Evolutionary conservation across 176 grass and related monocot species (phyloP).

Genomic region (Saccharum spontaneum): DNA sequence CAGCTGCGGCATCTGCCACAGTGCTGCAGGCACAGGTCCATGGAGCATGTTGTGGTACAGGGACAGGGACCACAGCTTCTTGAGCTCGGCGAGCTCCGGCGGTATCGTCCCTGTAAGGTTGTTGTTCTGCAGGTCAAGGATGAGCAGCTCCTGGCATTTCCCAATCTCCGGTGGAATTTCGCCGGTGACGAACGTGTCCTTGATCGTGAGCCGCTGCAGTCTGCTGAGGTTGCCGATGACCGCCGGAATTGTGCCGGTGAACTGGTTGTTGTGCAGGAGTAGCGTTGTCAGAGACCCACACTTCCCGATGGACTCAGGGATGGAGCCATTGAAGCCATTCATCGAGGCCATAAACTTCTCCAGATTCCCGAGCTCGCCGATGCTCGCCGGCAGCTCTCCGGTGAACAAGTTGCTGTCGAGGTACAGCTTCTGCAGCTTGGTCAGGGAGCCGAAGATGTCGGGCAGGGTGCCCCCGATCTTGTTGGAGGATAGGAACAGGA

Average conservation of each 20-base stretch:
- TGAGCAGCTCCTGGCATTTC: slow-evolving; percentile 34
- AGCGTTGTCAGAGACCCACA: slow-evolving; percentile 39
- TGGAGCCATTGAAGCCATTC: slow-evolving; percentile 41
- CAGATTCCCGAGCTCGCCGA: slow-evolving; percentile 35
- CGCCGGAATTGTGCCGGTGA: slow-evolving; percentile 39
- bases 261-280: slow-evolving; percentile 30
- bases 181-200: neutral
- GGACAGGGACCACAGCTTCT: slow-evolving; percentile 8
- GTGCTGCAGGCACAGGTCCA: slow-evolving; percentile 31
- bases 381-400: slow-evolving; percentile 47
- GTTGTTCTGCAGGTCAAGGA: slow-evolving; percentile 45
- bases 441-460: slow-evolving; percentile 45
- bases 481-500: slow-evolving; percentile 39
- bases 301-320: slow-evolving; percentile 39
- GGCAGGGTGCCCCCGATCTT: slow-evolving; percentile 34
- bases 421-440: slow-evolving; percentile 26
- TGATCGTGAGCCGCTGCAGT: slow-evolving; percentile 38
- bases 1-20: slow-evolving; percentile 50
- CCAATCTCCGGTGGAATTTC: slow-evolving; percentile 28
- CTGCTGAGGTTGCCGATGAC: slow-evolving; percentile 43
- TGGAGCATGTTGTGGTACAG: slow-evolving; percentile 49
- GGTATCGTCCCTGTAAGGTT: slow-evolving; percentile 44
- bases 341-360: slow-evolving; percentile 16
- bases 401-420: slow-evolving; percentile 44
- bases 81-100: slow-evolving; percentile 38